Evolutionary conservation across 805 yeast species (phyloP).

Genomic region (Cephaloascus albidus): DNA sequence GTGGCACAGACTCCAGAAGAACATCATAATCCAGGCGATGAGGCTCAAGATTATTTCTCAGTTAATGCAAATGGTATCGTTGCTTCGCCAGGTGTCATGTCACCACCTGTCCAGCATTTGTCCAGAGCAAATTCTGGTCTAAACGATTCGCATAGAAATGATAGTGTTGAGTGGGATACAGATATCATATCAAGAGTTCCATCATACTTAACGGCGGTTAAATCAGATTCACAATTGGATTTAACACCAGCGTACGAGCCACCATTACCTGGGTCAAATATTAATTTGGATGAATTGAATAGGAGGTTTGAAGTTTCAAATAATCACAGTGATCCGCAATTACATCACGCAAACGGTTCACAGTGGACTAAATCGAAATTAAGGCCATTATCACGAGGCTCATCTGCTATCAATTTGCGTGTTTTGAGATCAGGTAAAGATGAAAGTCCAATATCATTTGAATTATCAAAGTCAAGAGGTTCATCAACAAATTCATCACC

Average conservation of each 20-base stretch:
- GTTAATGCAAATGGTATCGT: slow-evolving; percentile 6
- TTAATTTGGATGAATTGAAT: slow-evolving; percentile 20
- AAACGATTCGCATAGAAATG: slow-evolving; percentile 4
- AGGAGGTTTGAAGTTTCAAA: slow-evolving; percentile 13
- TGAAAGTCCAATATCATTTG: slow-evolving; percentile 8
- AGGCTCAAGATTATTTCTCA: slow-evolving; percentile 25
- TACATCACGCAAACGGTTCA: neutral
- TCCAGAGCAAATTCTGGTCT: slow-evolving; percentile 49
- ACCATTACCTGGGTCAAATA: slow-evolving; percentile 31
- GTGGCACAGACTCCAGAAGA: slow-evolving; percentile 11
- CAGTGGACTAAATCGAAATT: slow-evolving; percentile 10
- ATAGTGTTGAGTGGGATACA: slow-evolving; percentile 25
- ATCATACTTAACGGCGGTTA: slow-evolving; percentile 72
- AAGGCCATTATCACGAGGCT: slow-evolving; percentile 13
- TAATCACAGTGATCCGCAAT: neutral
- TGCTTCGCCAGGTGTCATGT: slow-evolving; percentile 28
- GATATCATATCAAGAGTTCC: slow-evolving; percentile 63
- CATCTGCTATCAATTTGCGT: slow-evolving; percentile 2
- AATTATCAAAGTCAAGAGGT: slow-evolving; percentile 18
- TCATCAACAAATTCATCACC: slow-evolving; percentile 29
- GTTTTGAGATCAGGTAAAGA: slow-evolving; percentile 5
- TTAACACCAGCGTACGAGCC: slow-evolving; percentile 70
- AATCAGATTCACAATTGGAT: slow-evolving; percentile 39
- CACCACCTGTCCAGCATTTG: slow-evolving; percentile 49
- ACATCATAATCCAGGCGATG: slow-evolving; percentile 6